Percentiles rank a stretch among this genome's conserved stretches.
phyloP scores from a whole-genome alignment of 2,329 filamentous ascomycete genomes.

The Trematosphaeria pertusa region DNA sequence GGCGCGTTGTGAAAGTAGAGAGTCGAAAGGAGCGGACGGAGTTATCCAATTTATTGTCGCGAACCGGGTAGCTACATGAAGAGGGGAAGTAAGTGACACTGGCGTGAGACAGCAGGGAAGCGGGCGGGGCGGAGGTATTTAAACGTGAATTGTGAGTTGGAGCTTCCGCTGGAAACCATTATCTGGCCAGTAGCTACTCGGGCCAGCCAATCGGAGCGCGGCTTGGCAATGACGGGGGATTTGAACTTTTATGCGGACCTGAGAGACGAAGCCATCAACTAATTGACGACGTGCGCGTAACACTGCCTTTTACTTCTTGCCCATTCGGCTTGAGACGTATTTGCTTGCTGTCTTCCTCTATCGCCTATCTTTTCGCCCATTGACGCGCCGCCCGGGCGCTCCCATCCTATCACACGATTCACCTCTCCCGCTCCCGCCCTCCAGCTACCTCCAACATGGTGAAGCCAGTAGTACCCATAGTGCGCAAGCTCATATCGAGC shows the following conservation, averaged over 20 bases:
- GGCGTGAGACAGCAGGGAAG: neutral
- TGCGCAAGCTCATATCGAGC: conserved; percentile 35
- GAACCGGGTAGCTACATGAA: conserved; percentile 24
- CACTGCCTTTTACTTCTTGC: conserved; percentile 6
- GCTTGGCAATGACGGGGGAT: conserved; percentile 25
- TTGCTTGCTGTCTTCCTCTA: conserved; percentile 22
- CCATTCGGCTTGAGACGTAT: conserved; percentile 18
- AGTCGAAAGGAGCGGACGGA: conserved; percentile 28
- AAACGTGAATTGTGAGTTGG: conserved; percentile 15
- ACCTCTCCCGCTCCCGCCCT: conserved; percentile 14
- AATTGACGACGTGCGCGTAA: conserved; percentile 21
- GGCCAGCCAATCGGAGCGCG: conserved; percentile 35
- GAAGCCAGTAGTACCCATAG: conserved; percentile 27
- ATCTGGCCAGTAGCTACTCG: conserved; percentile 27
- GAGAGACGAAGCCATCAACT: conserved; percentile 7
- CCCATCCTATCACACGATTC: conserved; percentile 13
- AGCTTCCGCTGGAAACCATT: conserved; percentile 33
- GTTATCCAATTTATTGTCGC: no score
- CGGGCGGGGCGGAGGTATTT: conserved; percentile 12
- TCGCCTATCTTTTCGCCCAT: neutral
- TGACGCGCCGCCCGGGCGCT: conserved; percentile 19
- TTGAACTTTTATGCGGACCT: conserved; percentile 32
- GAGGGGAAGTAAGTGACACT: conserved; percentile 3
- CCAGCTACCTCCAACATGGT: conserved; percentile 25
- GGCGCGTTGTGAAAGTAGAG: conserved; percentile 13